Base-by-base conservation (phyloP, 2,329 filamentous ascomycete species). In the Aspergillus eucalypticola region DNA sequence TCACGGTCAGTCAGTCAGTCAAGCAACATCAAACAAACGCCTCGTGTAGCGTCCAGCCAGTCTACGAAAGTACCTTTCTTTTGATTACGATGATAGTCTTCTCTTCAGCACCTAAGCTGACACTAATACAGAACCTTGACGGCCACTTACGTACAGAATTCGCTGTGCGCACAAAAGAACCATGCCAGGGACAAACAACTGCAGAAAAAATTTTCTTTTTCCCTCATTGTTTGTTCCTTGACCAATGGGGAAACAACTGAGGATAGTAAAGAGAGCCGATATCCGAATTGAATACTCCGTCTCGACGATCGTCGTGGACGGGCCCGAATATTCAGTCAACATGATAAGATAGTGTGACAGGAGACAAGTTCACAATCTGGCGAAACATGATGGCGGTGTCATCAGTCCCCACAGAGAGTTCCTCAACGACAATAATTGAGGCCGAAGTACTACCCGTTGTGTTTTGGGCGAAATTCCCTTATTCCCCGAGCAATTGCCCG, bases 111-210 rank as follows among this genome's bases (percentile, higher is more conserved):
- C 19, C 19, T 15, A 21, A 21, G 41, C 15, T 44, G 19, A 21
- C 17, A 19, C 13, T 41, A 23, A 53, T 13, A 15, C 15, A 4
- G 10, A 42, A 38, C 38, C 23, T 23, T 42, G 41, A 29, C 23
- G 21, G 29, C 15, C 21, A 27, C 3, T 17, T 41, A 19, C 53
- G 32, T 35, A 35, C 19, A 32, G 53, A 27, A 27, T 15, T 29
- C 32, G 32, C 13, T 21, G 19, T 44, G 10, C 39, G n/a, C 3
- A 17, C 39, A 42, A 44, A 44, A 44, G 25, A 35, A 46, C 41
- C 35, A 55, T 55, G 41, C 25, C 53, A 55, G 53, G 53, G 38
- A 55, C 53, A 46, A 46, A 55, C 53, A 38, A 23, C 17, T 23
- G 39, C 39, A 44, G 42, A 19, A 13, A 6, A 35, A 15, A 5